These are phyloP conservation scores for Tricholoma matsutake DNA, from an alignment of 768 basidiomycete genomes.

Conservation along the genomic window DNA sequence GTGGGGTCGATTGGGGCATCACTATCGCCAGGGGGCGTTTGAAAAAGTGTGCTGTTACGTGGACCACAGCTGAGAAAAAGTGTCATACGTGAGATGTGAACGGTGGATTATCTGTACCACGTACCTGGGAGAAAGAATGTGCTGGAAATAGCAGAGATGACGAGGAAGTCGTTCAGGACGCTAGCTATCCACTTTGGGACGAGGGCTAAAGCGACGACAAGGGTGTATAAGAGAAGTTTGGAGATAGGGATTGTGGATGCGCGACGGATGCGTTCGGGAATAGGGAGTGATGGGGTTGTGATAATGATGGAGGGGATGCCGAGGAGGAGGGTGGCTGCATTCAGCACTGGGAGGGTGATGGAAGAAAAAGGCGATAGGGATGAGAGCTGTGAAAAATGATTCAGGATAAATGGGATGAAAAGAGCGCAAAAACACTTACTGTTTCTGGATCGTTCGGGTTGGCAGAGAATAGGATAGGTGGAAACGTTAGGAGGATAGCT, in stretches of 20 bases:
- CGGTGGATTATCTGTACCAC: slow-evolving; percentile 7
- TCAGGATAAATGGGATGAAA: neutral
- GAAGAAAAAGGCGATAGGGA: slow-evolving; percentile 19
- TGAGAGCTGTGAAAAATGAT: slow-evolving; percentile 5
- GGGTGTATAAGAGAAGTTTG: slow-evolving; percentile 37
- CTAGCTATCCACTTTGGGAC: slow-evolving; percentile 36
- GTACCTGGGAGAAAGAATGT: slow-evolving; percentile 65
- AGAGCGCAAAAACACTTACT: slow-evolving; percentile 19
- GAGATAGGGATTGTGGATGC: slow-evolving; percentile 43
- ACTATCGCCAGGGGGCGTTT: slow-evolving; percentile 82
- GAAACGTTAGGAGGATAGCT: slow-evolving; percentile 51
- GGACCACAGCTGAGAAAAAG: slow-evolving; percentile 53
- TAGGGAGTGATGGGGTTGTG: slow-evolving; percentile 50
- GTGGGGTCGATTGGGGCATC: slow-evolving; percentile 46
- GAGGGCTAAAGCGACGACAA: slow-evolving; percentile 44
- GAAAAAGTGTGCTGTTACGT: slow-evolving; percentile 82
- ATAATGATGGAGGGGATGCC: slow-evolving; percentile 59
- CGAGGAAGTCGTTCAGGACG: slow-evolving; percentile 44
- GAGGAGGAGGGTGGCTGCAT: slow-evolving; percentile 51
- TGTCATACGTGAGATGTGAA: neutral
- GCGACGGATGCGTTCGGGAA: slow-evolving; percentile 42
- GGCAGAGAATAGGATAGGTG: slow-evolving; percentile 53
- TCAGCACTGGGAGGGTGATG: slow-evolving; percentile 39
- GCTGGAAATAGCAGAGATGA: slow-evolving; percentile 50
- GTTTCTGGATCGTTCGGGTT: slow-evolving; percentile 39